Conservation (phyloP, 768 basidiomycete species). For the Pleurotus ostreatus region DNA sequence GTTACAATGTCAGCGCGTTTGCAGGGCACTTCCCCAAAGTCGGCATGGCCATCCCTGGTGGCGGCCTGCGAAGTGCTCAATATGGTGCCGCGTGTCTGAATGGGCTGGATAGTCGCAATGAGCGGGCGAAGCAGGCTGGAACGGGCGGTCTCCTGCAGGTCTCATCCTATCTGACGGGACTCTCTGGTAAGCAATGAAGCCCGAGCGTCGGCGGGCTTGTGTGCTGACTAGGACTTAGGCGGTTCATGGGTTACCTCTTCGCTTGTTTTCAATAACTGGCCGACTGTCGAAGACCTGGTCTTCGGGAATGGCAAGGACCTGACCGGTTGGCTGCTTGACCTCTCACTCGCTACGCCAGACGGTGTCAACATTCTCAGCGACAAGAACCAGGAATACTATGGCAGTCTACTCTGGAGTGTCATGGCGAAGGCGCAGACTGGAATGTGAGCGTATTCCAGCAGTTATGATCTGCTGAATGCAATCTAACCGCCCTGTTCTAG, state of each 20-base stretch:
- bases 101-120: conserved; percentile 60
- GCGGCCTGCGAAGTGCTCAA: conserved; percentile 64
- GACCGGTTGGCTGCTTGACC: conserved; percentile 53
- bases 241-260: conserved; percentile 70
- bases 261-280: conserved; percentile 61
- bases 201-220: background rate
- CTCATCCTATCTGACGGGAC: conserved; percentile 61
- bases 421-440: conserved; percentile 50
- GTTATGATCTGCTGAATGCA: too few relatives aligned
- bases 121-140: conserved; percentile 49
- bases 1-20: conserved; percentile 47
- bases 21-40: conserved; percentile 42
- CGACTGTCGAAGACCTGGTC: conserved; percentile 51
- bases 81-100: conserved; percentile 58
- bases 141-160: conserved; percentile 70
- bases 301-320: conserved; percentile 47
- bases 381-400: conserved; percentile 49
- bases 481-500: conserved; percentile 23
- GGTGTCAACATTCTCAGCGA: conserved; percentile 41
- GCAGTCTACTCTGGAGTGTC: conserved; percentile 49
- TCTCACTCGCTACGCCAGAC: conserved; percentile 51
- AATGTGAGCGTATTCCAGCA: conserved; percentile 35
- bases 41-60: conserved; percentile 67
- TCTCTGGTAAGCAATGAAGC: conserved; percentile 45
- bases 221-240: conserved; percentile 27